These are phyloP conservation scores for Geotrichum klebahnii DNA, from an alignment of 1,139 yeast species.

Conservation along the genomic window DNA sequence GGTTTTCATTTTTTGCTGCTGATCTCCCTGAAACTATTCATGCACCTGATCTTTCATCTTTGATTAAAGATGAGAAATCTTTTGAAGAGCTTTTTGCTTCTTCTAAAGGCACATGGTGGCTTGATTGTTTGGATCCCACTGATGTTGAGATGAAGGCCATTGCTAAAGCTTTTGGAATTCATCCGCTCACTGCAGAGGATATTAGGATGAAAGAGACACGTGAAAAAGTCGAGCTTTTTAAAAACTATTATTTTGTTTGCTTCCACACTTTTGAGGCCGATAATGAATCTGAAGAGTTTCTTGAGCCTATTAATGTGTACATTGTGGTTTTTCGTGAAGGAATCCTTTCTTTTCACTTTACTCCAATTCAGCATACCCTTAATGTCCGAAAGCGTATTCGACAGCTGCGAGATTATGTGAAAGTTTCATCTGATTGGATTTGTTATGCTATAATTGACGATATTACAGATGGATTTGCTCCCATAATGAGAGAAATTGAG, in stretches of 20 bases:
- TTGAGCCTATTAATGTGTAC: conserved; percentile 88
- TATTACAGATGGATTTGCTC: conserved; percentile 90
- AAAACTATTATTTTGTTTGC: conserved; percentile 85
- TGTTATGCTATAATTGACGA: conserved; percentile 93
- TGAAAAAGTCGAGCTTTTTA: conserved; percentile 89
- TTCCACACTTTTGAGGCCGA: conserved; percentile 84
- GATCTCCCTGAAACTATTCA: conserved; percentile 83
- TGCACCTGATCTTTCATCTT: conserved; percentile 76
- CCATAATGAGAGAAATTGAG: conserved; percentile 80
- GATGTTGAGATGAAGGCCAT: conserved; percentile 93
- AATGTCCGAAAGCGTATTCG: conserved; percentile 89
- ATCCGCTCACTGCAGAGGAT: conserved; percentile 94
- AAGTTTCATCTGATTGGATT: conserved; percentile 89
- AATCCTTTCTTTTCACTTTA: conserved; percentile 76
- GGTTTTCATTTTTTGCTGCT: conserved; percentile 79
- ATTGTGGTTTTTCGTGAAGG: conserved; percentile 85
- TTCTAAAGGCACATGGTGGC: conserved; percentile 66
- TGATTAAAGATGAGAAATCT: conserved; percentile 51
- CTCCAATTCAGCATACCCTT: conserved; percentile 76
- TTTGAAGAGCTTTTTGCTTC: conserved; percentile 48
- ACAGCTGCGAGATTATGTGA: conserved; percentile 81
- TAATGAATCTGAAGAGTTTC: conserved; percentile 62
- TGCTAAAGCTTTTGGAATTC: conserved; percentile 91
- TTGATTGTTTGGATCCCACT: conserved; percentile 87
- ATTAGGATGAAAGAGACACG: conserved; percentile 88